phyloP scores from a whole-genome alignment of 2,329 filamentous ascomycete species.

The Paracoccidioides lutzii region DNA sequence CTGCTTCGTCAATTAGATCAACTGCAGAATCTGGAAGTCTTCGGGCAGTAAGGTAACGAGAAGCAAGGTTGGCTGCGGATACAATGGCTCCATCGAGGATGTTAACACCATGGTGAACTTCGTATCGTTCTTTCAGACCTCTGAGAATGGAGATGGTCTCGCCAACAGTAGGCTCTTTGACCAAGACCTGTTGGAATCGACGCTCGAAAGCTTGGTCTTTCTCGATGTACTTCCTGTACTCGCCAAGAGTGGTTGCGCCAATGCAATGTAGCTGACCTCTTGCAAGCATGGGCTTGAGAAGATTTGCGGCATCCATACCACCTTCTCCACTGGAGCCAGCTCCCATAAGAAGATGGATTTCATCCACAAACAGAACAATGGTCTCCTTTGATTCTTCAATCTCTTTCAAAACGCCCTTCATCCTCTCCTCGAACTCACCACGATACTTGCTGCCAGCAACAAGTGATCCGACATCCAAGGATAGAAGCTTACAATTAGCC shows the following conservation, averaged over 20 bases:
- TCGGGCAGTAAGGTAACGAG: conserved; percentile 81
- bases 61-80: conserved; percentile 76
- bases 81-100: conserved; percentile 93
- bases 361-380: conserved; percentile 96
- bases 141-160: conserved; percentile 98
- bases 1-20: conserved; percentile 90
- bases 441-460: conserved; percentile 97
- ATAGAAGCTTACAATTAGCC: conserved; percentile 83
- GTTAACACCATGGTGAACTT: conserved; percentile 94
- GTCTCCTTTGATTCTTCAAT: conserved; percentile 90
- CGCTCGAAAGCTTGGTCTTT: conserved; percentile 97
- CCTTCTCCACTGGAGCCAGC: conserved; percentile 89
- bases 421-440: conserved; percentile 96
- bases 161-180: conserved; percentile 78
- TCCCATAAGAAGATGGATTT: conserved; percentile 97
- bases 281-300: conserved; percentile 96
- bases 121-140: conserved; percentile 94
- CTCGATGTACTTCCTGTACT: conserved; percentile 98
- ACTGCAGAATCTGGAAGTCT: conserved; percentile 93
- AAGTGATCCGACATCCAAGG: conserved; percentile 85
- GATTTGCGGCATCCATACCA: conserved; percentile 95
- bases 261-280: conserved; percentile 96
- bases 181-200: conserved; percentile 94
- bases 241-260: conserved; percentile 83
- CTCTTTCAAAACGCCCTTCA: conserved; percentile 98